A percentile compares a stretch with the other conserved stretches of the same genome.
Evolutionary conservation across 306 rosid species (phyloP).

Genomic region (Castanea mollissima): DNA sequence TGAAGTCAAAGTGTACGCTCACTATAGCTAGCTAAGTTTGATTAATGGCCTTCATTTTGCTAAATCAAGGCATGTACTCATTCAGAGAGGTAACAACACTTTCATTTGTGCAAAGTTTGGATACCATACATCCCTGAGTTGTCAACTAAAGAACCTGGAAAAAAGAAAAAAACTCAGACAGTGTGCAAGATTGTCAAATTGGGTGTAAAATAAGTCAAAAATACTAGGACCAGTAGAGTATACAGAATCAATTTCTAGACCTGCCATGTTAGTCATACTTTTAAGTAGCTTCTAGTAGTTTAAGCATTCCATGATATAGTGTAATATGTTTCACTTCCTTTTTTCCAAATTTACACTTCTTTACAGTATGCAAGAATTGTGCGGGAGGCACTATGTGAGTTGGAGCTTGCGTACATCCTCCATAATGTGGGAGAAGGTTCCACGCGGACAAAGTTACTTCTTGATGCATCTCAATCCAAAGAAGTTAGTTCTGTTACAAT

Average conservation of each 20-base stretch:
- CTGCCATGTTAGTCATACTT: not conserved
- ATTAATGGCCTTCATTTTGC: not conserved
- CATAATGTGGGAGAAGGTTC: conserved; percentile 92
- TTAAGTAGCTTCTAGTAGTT: not conserved
- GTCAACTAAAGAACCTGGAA: not conserved
- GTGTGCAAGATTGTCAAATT: not conserved
- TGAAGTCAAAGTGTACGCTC: not conserved
- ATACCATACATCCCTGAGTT: not conserved
- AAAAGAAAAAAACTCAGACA: not conserved
- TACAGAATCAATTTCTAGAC: not conserved
- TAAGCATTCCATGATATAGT: not conserved
- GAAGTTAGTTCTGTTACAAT: conserved; percentile 49
- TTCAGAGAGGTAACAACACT: not conserved
- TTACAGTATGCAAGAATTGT: conserved; percentile 77
- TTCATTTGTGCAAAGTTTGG: not conserved
- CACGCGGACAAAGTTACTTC: conserved; percentile 40
- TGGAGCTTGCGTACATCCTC: conserved; percentile 89
- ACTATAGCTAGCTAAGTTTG: not conserved
- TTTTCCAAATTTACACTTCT: not conserved
- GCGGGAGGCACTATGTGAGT: conserved; percentile 93
- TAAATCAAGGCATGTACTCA: not conserved
- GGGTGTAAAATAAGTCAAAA: not conserved
- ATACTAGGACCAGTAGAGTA: not conserved
- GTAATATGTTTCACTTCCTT: not conserved
- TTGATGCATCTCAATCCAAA: conserved; percentile 59